phyloP scores from a whole-genome alignment of 345 rosid species.

The Schrenkiella parvula region DNA sequence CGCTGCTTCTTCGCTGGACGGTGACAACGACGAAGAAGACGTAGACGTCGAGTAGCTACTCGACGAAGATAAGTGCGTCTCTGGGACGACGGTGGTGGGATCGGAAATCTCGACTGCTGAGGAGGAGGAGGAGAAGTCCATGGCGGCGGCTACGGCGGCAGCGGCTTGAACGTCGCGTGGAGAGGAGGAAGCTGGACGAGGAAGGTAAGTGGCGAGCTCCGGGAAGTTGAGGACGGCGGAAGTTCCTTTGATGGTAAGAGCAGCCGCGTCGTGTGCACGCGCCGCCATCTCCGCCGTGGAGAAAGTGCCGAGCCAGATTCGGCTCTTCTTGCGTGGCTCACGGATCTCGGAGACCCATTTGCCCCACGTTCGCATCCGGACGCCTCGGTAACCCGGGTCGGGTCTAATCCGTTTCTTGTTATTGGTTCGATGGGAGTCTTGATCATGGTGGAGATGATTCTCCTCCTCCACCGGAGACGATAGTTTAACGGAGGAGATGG shows the following conservation, averaged over 20 bases:
- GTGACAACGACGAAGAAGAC: constrained; percentile 20
- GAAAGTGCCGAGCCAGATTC: constrained; percentile 99
- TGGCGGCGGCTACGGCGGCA: constrained; percentile 80
- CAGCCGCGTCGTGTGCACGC: constrained; percentile 98
- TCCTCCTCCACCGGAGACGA: constrained; percentile 12
- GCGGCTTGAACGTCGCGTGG: constrained; percentile 95
- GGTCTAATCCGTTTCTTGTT: constrained; percentile 36
- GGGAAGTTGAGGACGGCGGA: constrained; percentile 90
- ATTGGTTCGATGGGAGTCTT: background rate
- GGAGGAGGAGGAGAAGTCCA: constrained; percentile 40
- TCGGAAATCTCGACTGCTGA: background rate
- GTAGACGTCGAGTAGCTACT: constrained; percentile 16
- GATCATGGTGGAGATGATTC: background rate
- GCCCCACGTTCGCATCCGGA: constrained; percentile 92
- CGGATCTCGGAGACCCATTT: constrained; percentile 99
- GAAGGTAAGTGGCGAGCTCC: constrained; percentile 59
- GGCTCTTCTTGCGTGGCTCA: constrained; percentile 84
- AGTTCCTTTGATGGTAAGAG: constrained; percentile 72
- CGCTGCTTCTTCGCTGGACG: constrained; percentile 33
- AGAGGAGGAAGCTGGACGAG: constrained; percentile 68
- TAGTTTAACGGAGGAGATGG: constrained; percentile 17
- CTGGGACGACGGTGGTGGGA: background rate
- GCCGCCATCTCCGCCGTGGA: constrained; percentile 92
- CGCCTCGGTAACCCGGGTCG: constrained; percentile 68
- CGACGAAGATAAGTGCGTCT: background rate